phyloP scores from a whole-genome alignment of 331 rosid genomes.

The Spiraea crenata region DNA sequence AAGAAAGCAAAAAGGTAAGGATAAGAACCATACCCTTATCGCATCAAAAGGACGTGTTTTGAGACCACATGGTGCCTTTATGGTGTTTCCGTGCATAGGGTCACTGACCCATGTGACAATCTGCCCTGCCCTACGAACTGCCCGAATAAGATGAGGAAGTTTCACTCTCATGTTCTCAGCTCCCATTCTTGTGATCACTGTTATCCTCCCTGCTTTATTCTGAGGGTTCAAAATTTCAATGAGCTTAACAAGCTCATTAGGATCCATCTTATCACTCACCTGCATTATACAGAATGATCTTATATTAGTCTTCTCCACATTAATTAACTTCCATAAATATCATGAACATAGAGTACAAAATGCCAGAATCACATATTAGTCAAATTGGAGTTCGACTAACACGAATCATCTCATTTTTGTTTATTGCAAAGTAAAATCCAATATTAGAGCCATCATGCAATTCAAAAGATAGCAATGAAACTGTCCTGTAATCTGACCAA shows the following conservation, averaged over 20 bases:
- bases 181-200: constrained; percentile 91
- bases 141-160: constrained; percentile 96
- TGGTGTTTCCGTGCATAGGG: constrained; percentile 99
- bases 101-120: constrained; percentile 99
- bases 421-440: neutral
- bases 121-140: constrained; percentile 84
- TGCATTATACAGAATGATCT: constrained; percentile 29
- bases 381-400: neutral
- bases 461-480: neutral
- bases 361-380: neutral
- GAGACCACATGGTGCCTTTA: constrained; percentile 98
- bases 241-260: constrained; percentile 82
- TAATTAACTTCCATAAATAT: constrained; percentile 2
- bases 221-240: constrained; percentile 88
- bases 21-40: constrained; percentile 64
- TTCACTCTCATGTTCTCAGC: constrained; percentile 99
- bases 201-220: constrained; percentile 93
- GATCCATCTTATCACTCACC: constrained; percentile 98
- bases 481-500: neutral
- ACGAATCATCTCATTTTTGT: neutral
- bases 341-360: neutral
- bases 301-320: constrained; percentile 20
- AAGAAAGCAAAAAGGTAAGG: neutral
- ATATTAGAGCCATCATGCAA: neutral
- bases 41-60: constrained; percentile 97